Evolutionary conservation across 2,329 filamentous ascomycete genomes (phyloP), one percentile per base, ranked within the genome.

Genomic region (Paecilomyces niveus): DNA sequence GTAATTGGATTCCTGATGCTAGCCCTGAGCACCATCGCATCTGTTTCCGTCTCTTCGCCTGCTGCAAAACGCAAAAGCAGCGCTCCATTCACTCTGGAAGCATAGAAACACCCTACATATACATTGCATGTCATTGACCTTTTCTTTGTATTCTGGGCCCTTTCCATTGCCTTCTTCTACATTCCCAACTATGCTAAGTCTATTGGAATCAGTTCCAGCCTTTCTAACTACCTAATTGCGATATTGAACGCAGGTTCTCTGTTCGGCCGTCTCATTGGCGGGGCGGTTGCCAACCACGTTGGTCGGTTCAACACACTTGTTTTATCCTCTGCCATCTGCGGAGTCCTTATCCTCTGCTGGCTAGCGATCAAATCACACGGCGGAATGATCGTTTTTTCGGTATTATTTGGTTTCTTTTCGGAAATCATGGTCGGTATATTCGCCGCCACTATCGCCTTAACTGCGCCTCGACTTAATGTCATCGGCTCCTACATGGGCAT

Each of bases 1-100:
- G 71, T 81, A 51, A 72, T 80, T 21, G 82, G 75, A 2, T 83
- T 84, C 59, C 63, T 80, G 57, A 77, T 80, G 60, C 57, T 81
- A 3, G 75, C 76, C 24, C 24, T 26, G 5, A 26, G 24, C 0
- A 59, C 80, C 4, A 62, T 80, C 24, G 51, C 24, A 3, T 26
- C 3, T 26, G 24, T 26, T 26, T 26, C 3, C 24, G 5, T 26
- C 24, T 26, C 24, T 26, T 26, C 24, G 5, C 24, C 24, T 3
- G 24, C 24, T 26, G 24, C 24, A 26, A 26, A 26, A 26, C 24
- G 24, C 24, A 26, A 26, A 26, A 26, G 24, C 24, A 26, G 24
- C 24, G 24, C 24, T 26, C 24, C 24, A 26, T 70, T 2, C 56
- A 53, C 4, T 50, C 54, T 0, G 65, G 64, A 2, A 67, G 68